Evolutionary conservation across 2,329 filamentous ascomycete genomes (phyloP).

Genomic region (Parastagonospora avenae): DNA sequence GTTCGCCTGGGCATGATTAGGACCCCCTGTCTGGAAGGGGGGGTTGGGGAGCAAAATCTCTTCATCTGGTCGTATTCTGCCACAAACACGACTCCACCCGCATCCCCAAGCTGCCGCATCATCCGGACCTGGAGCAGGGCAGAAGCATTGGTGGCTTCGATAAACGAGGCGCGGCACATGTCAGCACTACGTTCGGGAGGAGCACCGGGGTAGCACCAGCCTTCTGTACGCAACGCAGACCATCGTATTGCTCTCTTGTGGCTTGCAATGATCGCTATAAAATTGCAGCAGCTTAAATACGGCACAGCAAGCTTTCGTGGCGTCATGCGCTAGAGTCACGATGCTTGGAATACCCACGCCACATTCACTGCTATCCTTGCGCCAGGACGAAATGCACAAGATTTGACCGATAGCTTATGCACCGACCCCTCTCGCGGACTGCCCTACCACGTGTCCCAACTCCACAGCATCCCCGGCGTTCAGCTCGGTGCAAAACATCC

Average conservation of each 20-base stretch:
- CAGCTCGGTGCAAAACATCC: conserved; percentile 33
- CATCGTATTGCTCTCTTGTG: background rate
- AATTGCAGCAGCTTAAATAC: background rate
- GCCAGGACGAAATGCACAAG: background rate
- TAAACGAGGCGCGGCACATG: conserved; percentile 3
- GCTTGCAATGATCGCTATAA: background rate
- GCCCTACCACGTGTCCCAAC: background rate
- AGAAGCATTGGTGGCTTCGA: background rate
- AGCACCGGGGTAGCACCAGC: no score
- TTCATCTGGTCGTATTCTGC: conserved; percentile 9
- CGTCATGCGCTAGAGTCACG: background rate
- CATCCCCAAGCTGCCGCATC: conserved; percentile 3
- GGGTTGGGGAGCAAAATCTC: background rate
- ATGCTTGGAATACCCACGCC: background rate
- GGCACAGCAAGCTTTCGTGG: background rate
- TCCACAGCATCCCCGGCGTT: conserved; percentile 2
- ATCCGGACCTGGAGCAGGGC: background rate
- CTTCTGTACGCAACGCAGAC: background rate
- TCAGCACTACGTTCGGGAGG: conserved; percentile 5
- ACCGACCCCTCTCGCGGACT: background rate
- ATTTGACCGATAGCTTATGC: background rate
- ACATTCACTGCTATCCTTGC: no score
- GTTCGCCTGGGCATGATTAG: background rate
- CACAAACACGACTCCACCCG: conserved; percentile 1
- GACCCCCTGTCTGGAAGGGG: no score